Conservation (phyloP, 208 protist genomes). For the Eutreptiella sp. region DNA sequence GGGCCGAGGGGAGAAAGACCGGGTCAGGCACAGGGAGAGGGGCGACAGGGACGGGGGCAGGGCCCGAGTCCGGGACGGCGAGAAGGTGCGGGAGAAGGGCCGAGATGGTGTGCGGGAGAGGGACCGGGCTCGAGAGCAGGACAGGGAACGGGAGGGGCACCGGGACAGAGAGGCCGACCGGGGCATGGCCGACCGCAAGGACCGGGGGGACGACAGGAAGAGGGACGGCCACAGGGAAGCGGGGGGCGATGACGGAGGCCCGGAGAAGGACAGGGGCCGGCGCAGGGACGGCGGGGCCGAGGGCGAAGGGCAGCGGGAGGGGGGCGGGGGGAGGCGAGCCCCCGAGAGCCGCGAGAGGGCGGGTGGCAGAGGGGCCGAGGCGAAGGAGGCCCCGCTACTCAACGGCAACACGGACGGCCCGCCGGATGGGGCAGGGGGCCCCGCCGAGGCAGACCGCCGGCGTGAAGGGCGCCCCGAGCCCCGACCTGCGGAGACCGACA, state of each 20-base stretch:
- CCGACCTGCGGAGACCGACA: too few relatives aligned
- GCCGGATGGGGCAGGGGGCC: too few relatives aligned
- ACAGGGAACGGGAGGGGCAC: constrained; percentile 5
- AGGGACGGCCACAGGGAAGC: background rate
- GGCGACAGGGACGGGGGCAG: background rate
- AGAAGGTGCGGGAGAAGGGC: constrained; percentile 3
- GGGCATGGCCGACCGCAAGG: constrained; percentile 1
- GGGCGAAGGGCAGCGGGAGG: too few relatives aligned
- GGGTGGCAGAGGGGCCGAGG: too few relatives aligned
- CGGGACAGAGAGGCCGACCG: constrained; percentile 12
- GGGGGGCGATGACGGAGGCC: background rate
- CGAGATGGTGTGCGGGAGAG: background rate
- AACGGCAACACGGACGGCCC: too few relatives aligned
- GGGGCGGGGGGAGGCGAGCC: too few relatives aligned
- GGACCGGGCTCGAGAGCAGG: background rate
- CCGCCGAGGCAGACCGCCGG: too few relatives aligned
- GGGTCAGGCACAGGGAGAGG: constrained; percentile 12
- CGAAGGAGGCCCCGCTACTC: too few relatives aligned
- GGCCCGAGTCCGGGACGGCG: background rate
- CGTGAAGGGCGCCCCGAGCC: too few relatives aligned
- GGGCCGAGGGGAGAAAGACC: constrained; percentile 2
- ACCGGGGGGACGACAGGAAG: constrained; percentile 14
- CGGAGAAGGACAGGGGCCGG: too few relatives aligned
- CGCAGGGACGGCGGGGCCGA: too few relatives aligned
- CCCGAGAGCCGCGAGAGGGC: too few relatives aligned